Conservation (phyloP, 352 stramenopile species). For the Blastocystis sp. region DNA sequence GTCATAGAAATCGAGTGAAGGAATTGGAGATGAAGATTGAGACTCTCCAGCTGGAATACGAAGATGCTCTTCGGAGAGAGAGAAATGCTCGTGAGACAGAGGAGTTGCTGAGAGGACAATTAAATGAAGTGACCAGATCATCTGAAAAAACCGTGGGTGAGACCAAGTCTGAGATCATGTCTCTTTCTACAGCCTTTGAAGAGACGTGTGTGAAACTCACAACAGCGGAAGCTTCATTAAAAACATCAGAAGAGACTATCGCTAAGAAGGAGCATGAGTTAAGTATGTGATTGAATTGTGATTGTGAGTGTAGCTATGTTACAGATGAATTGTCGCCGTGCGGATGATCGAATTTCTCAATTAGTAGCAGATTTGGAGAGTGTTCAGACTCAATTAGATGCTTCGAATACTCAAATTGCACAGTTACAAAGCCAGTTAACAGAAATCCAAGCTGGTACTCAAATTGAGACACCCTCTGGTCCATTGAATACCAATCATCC, state of each 20-base stretch:
- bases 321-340: background rate
- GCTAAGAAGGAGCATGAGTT: background rate
- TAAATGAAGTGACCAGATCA: too few species aligned
- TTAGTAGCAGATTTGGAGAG: background rate
- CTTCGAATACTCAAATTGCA: background rate
- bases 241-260: too few species aligned
- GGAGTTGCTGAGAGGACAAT: background rate
- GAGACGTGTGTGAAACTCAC: too few species aligned
- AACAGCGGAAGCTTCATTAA: too few species aligned
- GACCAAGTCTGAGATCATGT: too few species aligned
- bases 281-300: background rate
- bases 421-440: background rate
- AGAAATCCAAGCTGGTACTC: background rate
- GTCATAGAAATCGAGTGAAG: background rate
- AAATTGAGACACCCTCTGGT: conserved; percentile 13
- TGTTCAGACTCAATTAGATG: background rate
- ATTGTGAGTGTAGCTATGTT: background rate
- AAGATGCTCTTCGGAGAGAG: background rate
- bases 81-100: background rate
- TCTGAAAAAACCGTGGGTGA: too few species aligned
- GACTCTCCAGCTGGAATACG: background rate
- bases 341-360: conserved; percentile 13
- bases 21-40: background rate
- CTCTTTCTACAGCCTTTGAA: background rate
- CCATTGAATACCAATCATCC: conserved; percentile 15